A percentile compares a stretch with the other conserved stretches of the same genome.
Evolutionary conservation across 176 grass and related monocot genomes (phyloP).

Genomic region (Chloris gayana): DNA sequence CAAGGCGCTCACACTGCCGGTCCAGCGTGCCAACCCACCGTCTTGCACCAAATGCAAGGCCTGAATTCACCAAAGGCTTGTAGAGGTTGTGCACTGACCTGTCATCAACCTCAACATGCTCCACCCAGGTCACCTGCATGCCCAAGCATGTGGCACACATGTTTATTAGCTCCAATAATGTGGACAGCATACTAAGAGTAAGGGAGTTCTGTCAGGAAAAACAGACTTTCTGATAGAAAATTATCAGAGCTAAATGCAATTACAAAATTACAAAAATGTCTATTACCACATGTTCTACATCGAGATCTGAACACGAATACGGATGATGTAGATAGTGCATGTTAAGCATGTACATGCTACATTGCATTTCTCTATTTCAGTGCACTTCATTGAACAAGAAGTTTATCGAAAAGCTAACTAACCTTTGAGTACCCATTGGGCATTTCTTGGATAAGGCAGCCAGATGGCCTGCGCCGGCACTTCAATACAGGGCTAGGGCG

Average conservation of each 20-base stretch:
- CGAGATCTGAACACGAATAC: too few relatives aligned
- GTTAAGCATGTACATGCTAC: too few relatives aligned
- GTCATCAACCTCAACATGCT: constrained; percentile 94
- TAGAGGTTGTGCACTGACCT: constrained; percentile 87
- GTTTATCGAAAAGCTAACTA: neutral
- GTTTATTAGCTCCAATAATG: neutral
- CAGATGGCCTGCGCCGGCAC: constrained; percentile 65
- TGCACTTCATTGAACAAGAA: neutral
- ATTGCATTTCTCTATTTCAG: too few relatives aligned
- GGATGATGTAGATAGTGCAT: too few relatives aligned
- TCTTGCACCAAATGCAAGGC: constrained; percentile 84
- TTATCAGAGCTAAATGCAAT: neutral
- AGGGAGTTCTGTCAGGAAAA: too few relatives aligned
- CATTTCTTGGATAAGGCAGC: constrained; percentile 70
- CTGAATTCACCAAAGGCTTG: constrained; percentile 92
- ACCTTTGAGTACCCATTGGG: constrained; percentile 84
- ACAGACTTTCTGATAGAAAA: neutral
- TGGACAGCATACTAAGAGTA: neutral
- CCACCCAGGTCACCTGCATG: constrained; percentile 84
- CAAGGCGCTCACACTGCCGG: constrained; percentile 88
- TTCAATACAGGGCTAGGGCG: constrained; percentile 49
- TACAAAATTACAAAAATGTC: neutral
- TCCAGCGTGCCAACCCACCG: constrained; percentile 80
- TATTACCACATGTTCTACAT: too few relatives aligned
- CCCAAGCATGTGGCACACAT: neutral